Base-by-base conservation (phyloP, 2,329 filamentous ascomycete genomes). In the Penicillium sp. region DNA sequence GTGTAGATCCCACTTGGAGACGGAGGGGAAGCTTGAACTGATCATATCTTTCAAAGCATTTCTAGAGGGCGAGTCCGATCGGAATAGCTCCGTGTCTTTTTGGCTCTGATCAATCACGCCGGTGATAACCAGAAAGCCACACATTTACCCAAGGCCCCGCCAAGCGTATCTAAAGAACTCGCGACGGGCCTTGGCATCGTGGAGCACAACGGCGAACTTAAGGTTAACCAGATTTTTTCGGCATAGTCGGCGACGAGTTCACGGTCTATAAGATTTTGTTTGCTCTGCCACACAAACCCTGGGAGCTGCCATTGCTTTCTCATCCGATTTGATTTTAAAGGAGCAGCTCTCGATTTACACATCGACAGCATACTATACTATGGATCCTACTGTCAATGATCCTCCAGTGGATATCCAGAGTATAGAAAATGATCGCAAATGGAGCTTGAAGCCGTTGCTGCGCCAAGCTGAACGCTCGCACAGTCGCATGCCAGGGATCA, bases 401-500 rank as follows among this genome's bases (percentile, higher is more conserved):
- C 23, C 26, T 12, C 30, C 34, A 5, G 30, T 26, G 20, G 48
- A 47, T 15, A 23, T 34, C 8, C 33, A 7, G 7, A 39, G 41
- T 33, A 10, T 40, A 6, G 40, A 48, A 15, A 27, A 39, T 12
- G 43, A 57, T 6, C 46, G 39, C 9, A 60, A 50, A 55, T 61
- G 59, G 59, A 52, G 41, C 4, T 26, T 56, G 25, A 50, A 50
- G 12, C 48, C 53, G 2, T 47, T 67, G n/a, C 39, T 67, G 22
- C 52, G 51, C n/a, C 57, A 54, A 44, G 69, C 68, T 1, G 65
- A 67, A 18, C 50, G 45, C 32, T 73, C 71, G 32, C 76, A 79
- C 55, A 55, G 65, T 32, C 67, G 69, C 3, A 64, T 76, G 15
- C 77, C 77, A 0, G 74, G 73, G 6, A 56, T 82, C 9, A 66